Conservation (phyloP, 2,329 filamentous ascomycete genomes). For the Epichloe coenophiala region DNA sequence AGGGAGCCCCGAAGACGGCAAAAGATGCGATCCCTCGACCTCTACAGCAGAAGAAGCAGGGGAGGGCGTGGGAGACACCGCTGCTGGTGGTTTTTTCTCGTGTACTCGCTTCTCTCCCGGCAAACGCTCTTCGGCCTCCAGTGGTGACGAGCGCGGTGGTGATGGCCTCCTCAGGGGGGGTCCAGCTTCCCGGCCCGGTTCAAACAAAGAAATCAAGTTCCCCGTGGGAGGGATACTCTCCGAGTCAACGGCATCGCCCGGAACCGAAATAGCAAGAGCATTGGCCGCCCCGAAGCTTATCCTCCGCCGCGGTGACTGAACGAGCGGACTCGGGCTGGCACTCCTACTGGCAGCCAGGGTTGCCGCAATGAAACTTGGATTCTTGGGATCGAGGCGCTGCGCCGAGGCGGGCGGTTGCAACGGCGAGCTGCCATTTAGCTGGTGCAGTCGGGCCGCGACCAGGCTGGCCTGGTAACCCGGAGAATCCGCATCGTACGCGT, state of each 20-base stretch:
- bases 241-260: slow-evolving; percentile 28
- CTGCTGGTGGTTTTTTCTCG: neutral
- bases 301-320: slow-evolving; percentile 14
- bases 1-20: neutral
- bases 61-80: neutral
- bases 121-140: neutral
- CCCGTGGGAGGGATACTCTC: slow-evolving; percentile 47
- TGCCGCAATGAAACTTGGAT: slow-evolving; percentile 41
- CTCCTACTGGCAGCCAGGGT: slow-evolving; percentile 44
- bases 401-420: neutral
- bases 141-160: slow-evolving; percentile 2
- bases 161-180: slow-evolving; percentile 18
- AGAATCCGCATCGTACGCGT: slow-evolving; percentile 4
- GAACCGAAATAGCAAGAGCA: slow-evolving; percentile 8
- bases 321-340: slow-evolving; percentile 23
- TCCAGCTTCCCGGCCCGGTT: slow-evolving; percentile 30
- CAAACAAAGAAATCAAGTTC: slow-evolving; percentile 56
- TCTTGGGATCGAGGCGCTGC: slow-evolving; percentile 27
- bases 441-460: slow-evolving; percentile 13
- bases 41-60: neutral
- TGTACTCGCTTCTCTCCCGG: neutral
- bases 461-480: slow-evolving; percentile 4
- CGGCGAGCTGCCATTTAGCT: slow-evolving; percentile 8
- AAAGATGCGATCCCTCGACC: neutral
- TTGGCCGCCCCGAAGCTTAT: slow-evolving; percentile 18